Evolutionary conservation across 495 filamentous ascomycete species (phyloP), one percentile per base, ranked within the genome.

Genomic region (Aspergillus bertholletiae): DNA sequence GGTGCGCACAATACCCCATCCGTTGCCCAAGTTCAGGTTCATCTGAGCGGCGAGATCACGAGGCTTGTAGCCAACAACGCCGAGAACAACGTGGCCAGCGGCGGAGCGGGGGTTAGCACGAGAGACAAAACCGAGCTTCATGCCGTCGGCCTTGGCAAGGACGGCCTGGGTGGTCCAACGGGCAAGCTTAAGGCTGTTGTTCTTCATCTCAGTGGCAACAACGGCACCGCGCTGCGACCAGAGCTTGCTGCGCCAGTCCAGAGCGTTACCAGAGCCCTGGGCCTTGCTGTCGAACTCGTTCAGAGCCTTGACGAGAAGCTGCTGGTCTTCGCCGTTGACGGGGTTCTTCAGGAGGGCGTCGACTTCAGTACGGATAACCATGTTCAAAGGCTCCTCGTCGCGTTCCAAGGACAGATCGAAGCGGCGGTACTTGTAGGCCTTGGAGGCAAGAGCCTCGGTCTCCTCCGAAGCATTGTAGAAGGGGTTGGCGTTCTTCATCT

Each of bases 221-320:
- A 97, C 92, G 24, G 94, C 94, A 80, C 94, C 94, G 54, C 94
- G 85, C 77, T 96, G 91, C 56, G 87, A 88, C 51, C 85, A 86
- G 46, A 98, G 84, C 82, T 97, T 98, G 54, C 83, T 84, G 65
- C 93, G 84, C 94, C 94, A 98, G 80, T 98, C 92, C 24, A 97
- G 78, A 39, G 94, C 95, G 52, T 90, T 89, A 57, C 94, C 93
- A 58, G 88, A 88, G 51, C 94, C 94, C 64, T 94, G 93, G 9
- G 95, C 94, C 76, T 96, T 96, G 81, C 81, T 88, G 74, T 98
- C 94, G 71, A 97, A 98, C 78, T 98, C 94, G 76, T 98, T 98
- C 49, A 98, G 84, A 11, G 94, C 95, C 80, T 97, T 95, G 73
- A 98, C 83, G 18, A 89, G 88, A 54, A 98, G 61, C 70, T 88